Base-by-base conservation (phyloP, 805 yeast species). In the Yarrowia sp. region DNA sequence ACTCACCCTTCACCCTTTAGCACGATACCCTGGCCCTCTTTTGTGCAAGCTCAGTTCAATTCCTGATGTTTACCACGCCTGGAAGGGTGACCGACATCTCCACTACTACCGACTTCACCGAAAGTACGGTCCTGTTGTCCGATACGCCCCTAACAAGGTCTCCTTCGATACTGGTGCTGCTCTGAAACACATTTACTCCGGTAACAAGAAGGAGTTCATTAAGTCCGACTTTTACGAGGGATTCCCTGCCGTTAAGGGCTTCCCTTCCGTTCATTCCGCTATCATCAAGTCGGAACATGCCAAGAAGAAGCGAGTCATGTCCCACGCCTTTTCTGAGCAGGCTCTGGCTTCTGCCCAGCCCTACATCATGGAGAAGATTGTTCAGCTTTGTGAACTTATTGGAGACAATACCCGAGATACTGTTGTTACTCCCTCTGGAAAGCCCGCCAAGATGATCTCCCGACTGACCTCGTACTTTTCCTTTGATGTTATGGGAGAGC, bases 401-500 rank as follows among this genome's bases (percentile, higher is more conserved):
- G 68, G 68, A 1, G 67, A 67, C 40, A 52, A 46, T 30, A 35
- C 64, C 11, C 67, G 54, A 11, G 68, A 67, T 30, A 35, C 49
- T 16, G 66, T 65, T 6, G 40, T 32, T 10, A 66, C 67, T 26
- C 56, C 66, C 35, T 21, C 40, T 16, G 44, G 52, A 16, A 62
- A 61, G 41, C 66, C 67, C 8, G 68, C 64, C 17, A 67, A 67
- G 46, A 67, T 65, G 52, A 59, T 67, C n/a, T 65, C 68, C 16
- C 26, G 52, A 35, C 48, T 67, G 8, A 58, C 68, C 10, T 48
- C 58, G 9, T 67, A 62, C 49, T 48, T 67, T 14, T 65, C 68
- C 4, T 67, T 67, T 36, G 68, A 67, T 28, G 67, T 67, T 26
- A 67, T 67, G 68, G 68, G 68, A 8, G 68, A 67, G 41, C 56